Base-by-base conservation (phyloP, 208 protist species). In the Leishmania braziliensis region DNA sequence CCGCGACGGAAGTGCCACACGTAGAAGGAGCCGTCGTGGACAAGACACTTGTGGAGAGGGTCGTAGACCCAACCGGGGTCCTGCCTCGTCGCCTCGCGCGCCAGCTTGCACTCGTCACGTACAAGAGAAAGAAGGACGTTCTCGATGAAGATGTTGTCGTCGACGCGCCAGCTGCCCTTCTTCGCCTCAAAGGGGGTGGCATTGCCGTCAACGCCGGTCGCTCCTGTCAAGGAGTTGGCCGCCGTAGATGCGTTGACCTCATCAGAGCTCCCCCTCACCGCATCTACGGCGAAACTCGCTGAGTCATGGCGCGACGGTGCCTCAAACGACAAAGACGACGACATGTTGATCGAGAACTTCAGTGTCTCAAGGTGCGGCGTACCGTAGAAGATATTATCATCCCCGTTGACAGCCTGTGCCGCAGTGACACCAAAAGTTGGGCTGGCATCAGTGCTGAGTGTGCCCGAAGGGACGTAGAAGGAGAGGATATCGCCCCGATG, bases 91-190 rank as follows among this genome's bases (percentile, higher is more conserved):
- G 91, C 91, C 83, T 95, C 90, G 8, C 91, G 89, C 0, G 91
- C 90, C 33, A 75, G 85, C 51, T 90, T 91, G 84, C 89, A 95
- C 85, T 95, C 91, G 78, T 95, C 85, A n/a, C 89, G 83, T 23
- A 95, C 86, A 6, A 95, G 82, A 5, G 91, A 89, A 56, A 95
- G 84, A 29, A 95, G 81, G 39, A 95, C 89, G 78, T 84, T 92
- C 75, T 95, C 89, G 65, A 95, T 74, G 79, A 78, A 84, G 63
- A 91, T 80, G 51, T 12, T 65, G 43, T 80, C 43, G 75, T 93
- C 88, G 46, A 91, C 74, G 50, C 65, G 69, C 90, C 91, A 95
- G 43, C 74, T 81, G n/a, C 87, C 89, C 54, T 81, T 54, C 23
- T 58, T 76, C 50, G 66, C 63, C 46, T 53, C 51, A 29, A 39